Evolutionary conservation across 1,139 yeast species (phyloP), one percentile per base, ranked within the genome.

Genomic region (Magnusiomyces paraingens): DNA sequence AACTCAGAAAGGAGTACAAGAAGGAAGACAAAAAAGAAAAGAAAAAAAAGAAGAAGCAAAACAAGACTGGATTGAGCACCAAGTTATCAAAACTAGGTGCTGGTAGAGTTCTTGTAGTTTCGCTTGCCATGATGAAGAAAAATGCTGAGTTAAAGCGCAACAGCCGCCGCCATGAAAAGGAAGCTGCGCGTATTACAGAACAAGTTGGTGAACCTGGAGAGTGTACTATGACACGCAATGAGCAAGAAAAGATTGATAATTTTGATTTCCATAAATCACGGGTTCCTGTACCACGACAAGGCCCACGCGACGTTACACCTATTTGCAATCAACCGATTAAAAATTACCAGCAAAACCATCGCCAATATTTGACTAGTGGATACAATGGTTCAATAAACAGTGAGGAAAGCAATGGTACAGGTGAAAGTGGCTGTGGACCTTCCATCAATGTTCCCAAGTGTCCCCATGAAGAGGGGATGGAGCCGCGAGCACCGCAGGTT

Each of bases 101-200:
- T 12, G 46, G 46, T 12, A 20, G 35, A 21, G 29, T 21, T 6
- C n/a, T 43, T 20, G 35, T 43, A 21, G 35, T 43, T 12, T 43
- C 46, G 3, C 21, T 43, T 21, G 46, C 35, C n/a, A 43, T 43
- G 46, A 43, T 43, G 35, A 20, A 22, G 4, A 43, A 43, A 12
- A 43, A 43, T 43, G 46, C 46, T 22, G 46, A 43, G 17, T 17
- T 43, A 8, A 43, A 43, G 22, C 46, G 46, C 17, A 43, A 43
- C 35, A 22, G 35, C 15, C 4, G 35, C 4, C 29, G 22, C 11
- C 32, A 11, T 10, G 46, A 22, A 43, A 36, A 36, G 12, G 40
- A 36, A 36, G 40, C 40, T 36, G 40, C 12, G 3, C 17, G 17
- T 3, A 3, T n/a, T 12, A n/a, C 40, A 6, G 40, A 12, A 11